These are phyloP conservation scores for Lupinus albus DNA, from an alignment of 306 rosid species.

Conservation along the genomic window DNA sequence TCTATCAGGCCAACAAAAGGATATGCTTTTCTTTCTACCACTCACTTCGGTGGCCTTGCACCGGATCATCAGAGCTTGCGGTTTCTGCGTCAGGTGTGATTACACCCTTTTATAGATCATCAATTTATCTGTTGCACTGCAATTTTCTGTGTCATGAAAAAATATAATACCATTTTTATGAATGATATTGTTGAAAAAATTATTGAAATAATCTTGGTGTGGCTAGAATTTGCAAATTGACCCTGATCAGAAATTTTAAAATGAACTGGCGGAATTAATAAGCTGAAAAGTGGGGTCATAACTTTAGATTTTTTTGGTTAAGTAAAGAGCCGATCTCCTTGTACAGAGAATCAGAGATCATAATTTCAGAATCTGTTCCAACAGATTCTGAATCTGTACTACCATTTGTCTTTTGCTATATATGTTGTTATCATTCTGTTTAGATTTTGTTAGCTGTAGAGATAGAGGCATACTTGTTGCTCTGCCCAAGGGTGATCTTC, in stretches of 20 bases:
- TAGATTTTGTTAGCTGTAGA: not conserved
- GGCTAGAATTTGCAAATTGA: conserved; percentile 28
- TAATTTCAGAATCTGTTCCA: conserved; percentile 23
- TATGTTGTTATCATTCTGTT: conserved; percentile 17
- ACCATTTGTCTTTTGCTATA: conserved; percentile 11
- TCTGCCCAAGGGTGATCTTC: conserved; percentile 23
- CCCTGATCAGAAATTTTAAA: conserved; percentile 4
- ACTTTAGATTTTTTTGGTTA: conserved; percentile 19
- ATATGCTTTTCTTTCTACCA: conserved; percentile 83
- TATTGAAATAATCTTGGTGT: conserved; percentile 13
- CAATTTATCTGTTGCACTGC: conserved; percentile 28
- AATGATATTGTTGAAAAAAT: conserved; percentile 22
- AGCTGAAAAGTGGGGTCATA: not conserved
- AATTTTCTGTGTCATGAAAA: conserved; percentile 31
- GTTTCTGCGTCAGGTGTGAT: conserved; percentile 82
- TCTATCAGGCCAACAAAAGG: conserved; percentile 79
- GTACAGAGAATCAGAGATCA: conserved; percentile 3
- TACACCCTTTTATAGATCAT: conserved; percentile 24
- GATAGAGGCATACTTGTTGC: not conserved
- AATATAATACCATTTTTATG: not conserved
- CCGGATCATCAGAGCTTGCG: conserved; percentile 84
- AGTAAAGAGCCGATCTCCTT: conserved; percentile 16
- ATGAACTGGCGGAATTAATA: not conserved
- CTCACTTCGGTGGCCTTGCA: conserved; percentile 89
- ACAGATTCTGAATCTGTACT: conserved; percentile 11